A percentile compares a stretch with the other conserved stretches of the same genome.
Conservation (phyloP, 768 basidiomycete genomes). For the Rhodotorula taiwanensis region DNA sequence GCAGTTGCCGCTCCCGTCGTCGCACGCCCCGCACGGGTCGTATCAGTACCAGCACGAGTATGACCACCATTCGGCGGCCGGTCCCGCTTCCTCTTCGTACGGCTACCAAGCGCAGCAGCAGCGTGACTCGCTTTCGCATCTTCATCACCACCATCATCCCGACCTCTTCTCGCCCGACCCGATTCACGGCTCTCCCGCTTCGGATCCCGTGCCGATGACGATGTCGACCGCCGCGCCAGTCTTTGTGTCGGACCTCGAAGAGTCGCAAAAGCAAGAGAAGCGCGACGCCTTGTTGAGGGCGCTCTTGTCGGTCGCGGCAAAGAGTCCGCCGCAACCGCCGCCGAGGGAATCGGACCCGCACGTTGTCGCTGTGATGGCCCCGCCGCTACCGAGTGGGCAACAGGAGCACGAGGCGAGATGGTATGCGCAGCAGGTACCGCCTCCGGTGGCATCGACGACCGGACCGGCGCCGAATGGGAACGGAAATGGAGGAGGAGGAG, state of each 20-base stretch:
- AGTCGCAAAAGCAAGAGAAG: slow-evolving; percentile 28
- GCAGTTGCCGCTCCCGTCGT: neutral
- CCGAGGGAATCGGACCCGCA: neutral
- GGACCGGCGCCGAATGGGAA: too few relatives aligned
- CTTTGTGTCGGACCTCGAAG: slow-evolving; percentile 5
- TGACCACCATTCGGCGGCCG: neutral
- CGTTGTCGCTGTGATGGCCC: too few relatives aligned
- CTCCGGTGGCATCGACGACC: neutral
- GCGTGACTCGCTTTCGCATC: neutral
- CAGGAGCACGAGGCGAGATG: neutral
- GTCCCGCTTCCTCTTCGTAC: neutral
- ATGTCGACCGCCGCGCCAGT: slow-evolving; percentile 7
- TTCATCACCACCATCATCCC: too few relatives aligned
- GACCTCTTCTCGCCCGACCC: neutral
- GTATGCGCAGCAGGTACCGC: neutral
- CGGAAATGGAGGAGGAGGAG: neutral
- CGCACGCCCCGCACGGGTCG: neutral
- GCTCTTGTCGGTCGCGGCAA: slow-evolving; percentile 11
- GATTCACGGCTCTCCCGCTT: neutral
- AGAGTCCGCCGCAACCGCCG: slow-evolving; percentile 8
- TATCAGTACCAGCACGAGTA: neutral
- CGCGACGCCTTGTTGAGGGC: slow-evolving; percentile 27
- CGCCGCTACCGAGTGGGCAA: neutral
- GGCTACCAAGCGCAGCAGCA: neutral
- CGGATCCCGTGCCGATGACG: neutral